Evolutionary conservation across 108 stramenopile genomes (phyloP).

Genomic region (Cyclotella atomus): DNA sequence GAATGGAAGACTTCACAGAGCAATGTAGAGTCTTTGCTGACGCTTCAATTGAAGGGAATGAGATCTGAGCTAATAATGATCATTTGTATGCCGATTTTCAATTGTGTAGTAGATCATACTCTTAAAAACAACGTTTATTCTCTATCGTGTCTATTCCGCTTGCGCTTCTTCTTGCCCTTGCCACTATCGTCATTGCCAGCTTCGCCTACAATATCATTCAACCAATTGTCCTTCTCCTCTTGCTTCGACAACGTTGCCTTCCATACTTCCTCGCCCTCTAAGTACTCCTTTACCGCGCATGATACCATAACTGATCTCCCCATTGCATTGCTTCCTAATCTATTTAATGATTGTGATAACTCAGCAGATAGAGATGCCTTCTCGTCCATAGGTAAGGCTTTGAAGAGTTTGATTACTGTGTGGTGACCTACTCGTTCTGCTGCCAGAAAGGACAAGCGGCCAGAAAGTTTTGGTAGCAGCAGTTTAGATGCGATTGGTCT

Average conservation of each 20-base stretch:
- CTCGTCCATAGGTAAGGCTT: slow-evolving; percentile 64
- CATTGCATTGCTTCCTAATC: slow-evolving; percentile 77
- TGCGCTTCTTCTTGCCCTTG: slow-evolving; percentile 27
- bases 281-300: slow-evolving; percentile 67
- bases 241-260: slow-evolving; percentile 47
- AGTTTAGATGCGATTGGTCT: slow-evolving; percentile 49
- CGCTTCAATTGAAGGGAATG: slow-evolving; percentile 22
- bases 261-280: slow-evolving; percentile 63
- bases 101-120: too few relatives aligned
- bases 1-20: slow-evolving; percentile 87
- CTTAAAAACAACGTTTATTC: too few relatives aligned
- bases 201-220: slow-evolving; percentile 54
- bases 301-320: slow-evolving; percentile 69
- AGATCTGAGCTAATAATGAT: too few relatives aligned
- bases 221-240: slow-evolving; percentile 41
- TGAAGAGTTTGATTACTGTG: slow-evolving; percentile 76
- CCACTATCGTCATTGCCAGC: slow-evolving; percentile 26
- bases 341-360: slow-evolving; percentile 64
- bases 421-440: slow-evolving; percentile 84
- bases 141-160: background rate
- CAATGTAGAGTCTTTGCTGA: slow-evolving; percentile 83
- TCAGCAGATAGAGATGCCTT: slow-evolving; percentile 68
- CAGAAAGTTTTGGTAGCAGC: slow-evolving; percentile 56
- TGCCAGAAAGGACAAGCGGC: slow-evolving; percentile 62
- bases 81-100: background rate